A percentile compares a stretch with the other conserved stretches of the same genome.
Evolutionary conservation across 2,329 filamentous ascomycete genomes (phyloP).

Genomic region (Ascochyta koolunga): DNA sequence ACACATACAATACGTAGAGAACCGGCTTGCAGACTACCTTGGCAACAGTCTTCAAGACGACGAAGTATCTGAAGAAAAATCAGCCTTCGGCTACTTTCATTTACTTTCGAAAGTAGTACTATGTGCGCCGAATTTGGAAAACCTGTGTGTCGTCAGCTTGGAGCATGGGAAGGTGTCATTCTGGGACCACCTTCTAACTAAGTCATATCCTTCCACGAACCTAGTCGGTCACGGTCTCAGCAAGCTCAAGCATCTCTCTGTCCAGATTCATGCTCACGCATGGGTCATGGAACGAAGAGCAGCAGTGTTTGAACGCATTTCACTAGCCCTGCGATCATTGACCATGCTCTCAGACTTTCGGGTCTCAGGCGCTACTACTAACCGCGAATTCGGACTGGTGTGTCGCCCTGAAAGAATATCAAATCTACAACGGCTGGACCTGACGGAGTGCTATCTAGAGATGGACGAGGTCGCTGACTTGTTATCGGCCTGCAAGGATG

Average conservation of each 20-base stretch:
- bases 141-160: slow-evolving; percentile 31
- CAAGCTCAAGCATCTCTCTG: slow-evolving; percentile 22
- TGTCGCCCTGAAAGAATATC: neutral
- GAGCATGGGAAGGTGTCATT: slow-evolving; percentile 27
- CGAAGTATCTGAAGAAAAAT: neutral
- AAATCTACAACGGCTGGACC: slow-evolving; percentile 27
- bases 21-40: slow-evolving; percentile 27
- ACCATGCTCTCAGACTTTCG: slow-evolving; percentile 22
- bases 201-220: neutral
- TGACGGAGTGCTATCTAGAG: slow-evolving; percentile 23
- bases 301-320: slow-evolving; percentile 13
- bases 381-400: neutral
- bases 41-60: slow-evolving; percentile 28
- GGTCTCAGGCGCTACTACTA: slow-evolving; percentile 17
- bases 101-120: slow-evolving; percentile 27
- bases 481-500: slow-evolving; percentile 14
- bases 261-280: slow-evolving; percentile 22
- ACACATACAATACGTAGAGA: slow-evolving; percentile 34
- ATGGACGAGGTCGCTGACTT: slow-evolving; percentile 18
- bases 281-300: neutral
- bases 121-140: slow-evolving; percentile 25
- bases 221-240: slow-evolving; percentile 6
- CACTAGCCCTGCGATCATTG: slow-evolving; percentile 9
- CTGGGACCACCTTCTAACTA: slow-evolving; percentile 24
- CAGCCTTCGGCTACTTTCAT: slow-evolving; percentile 24